Conservation (phyloP, 1,284 basidiomycete genomes). For the Malassezia japonica region DNA sequence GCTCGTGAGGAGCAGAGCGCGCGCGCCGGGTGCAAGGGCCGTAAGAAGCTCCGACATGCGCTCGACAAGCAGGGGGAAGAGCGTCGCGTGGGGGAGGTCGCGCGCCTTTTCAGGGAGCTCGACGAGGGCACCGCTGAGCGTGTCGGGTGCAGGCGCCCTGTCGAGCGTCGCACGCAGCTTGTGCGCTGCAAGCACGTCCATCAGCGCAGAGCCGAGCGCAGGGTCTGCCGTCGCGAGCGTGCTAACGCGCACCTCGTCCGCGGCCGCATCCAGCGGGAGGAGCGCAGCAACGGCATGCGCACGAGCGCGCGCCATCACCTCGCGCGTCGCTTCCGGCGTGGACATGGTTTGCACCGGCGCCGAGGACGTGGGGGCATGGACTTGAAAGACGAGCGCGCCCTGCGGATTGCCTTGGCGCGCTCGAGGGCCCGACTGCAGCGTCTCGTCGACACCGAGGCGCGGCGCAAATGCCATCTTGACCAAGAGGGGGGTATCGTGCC, state of each 20-base stretch:
- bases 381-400: constrained; percentile 6
- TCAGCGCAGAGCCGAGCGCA: not conserved
- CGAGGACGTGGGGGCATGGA: not conserved
- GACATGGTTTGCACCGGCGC: not conserved
- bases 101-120: constrained; percentile 6
- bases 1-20: constrained; percentile 11
- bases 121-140: not conserved
- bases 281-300: constrained; percentile 4
- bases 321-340: constrained; percentile 1
- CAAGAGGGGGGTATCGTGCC: constrained; percentile 1
- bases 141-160: not conserved
- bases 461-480: constrained; percentile 12
- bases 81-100: constrained; percentile 10
- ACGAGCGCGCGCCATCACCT: constrained; percentile 6
- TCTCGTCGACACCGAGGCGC: constrained; percentile 8
- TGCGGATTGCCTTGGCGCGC: constrained; percentile 12
- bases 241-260: not conserved
- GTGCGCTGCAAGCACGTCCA: not conserved
- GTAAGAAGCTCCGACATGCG: not conserved
- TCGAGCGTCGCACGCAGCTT: not conserved
- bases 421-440: constrained; percentile 14
- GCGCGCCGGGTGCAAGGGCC: not conserved
- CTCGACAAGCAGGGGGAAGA: constrained; percentile 7
- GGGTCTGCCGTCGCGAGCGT: not conserved
- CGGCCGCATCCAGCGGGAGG: constrained; percentile 1